Base-by-base conservation (phyloP, 1,139 yeast genomes). In the Yamadazyma taylorii region DNA sequence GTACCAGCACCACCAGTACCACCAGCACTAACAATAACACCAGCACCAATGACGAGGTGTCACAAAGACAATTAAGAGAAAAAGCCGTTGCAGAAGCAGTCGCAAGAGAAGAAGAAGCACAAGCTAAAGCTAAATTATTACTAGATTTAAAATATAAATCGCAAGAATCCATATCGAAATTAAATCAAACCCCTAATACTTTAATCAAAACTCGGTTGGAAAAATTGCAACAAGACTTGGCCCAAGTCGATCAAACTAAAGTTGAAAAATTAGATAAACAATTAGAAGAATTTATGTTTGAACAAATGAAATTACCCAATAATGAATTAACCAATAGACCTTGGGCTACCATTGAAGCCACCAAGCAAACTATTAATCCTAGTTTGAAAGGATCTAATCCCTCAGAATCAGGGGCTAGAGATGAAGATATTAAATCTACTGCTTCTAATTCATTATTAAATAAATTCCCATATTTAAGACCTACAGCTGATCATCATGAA, bases 71-170 rank as follows among this genome's bases (percentile, higher is more conserved):
- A 39, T 46, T 61, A 24, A 65, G 75, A 50, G 75, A 70, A 45
- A 58, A 50, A 42, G 72, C 71, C 3, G 50, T 70, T 32, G 71
- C 74, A 2, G 74, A 69, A 42, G 75, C 75, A 0, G 57, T 69
- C 26, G 75, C 75, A 4, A 57, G 59, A 42, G 76, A 70, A 46
- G 75, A 69, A 56, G 73, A 63, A 42, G 66, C 64, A 21, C 54
- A 61, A 25, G 61, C 64, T 16, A 63, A 51, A 39, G 61, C 66
- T 24, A 68, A 67, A 42, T 58, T 60, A 13, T 52, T 71, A 33
- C 56, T 72, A 27, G 70, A 67, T 42, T 58, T 69, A 39, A 65
- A 61, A 35, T 49, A 49, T 15, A 47, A 53, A 29, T 59, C 72
- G 2, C 50, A 47, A 32, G 55, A 50, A 5, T 50, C 58, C 37